Conservation (phyloP, 305 asterid species). For the Solanum aculeatissimum region DNA sequence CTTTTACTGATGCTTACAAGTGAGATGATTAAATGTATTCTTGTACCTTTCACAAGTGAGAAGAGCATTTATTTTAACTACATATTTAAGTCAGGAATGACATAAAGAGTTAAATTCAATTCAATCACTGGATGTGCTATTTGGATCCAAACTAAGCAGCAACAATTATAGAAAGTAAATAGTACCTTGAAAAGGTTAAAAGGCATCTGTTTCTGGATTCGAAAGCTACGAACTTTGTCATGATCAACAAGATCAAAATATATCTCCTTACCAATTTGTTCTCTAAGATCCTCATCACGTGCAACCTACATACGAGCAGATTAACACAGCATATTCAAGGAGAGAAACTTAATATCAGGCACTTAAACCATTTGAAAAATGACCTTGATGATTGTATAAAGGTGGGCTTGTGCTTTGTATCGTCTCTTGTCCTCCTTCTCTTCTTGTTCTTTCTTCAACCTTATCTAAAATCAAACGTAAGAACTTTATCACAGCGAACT, state of each 20-base stretch:
- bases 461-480: conserved; percentile 36
- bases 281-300: conserved; percentile 82
- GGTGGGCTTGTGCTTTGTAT: conserved; percentile 91
- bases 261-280: conserved; percentile 88
- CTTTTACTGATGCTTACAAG: background rate
- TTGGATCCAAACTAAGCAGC: background rate
- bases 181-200: conserved; percentile 59
- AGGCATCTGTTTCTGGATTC: conserved; percentile 77
- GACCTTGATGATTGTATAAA: conserved; percentile 92
- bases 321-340: background rate
- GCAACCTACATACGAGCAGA: conserved; percentile 49
- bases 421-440: conserved; percentile 88
- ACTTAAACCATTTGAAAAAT: background rate
- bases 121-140: background rate
- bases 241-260: conserved; percentile 96
- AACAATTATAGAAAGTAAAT: background rate
- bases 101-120: background rate
- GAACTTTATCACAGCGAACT: background rate
- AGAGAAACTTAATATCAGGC: background rate
- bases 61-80: background rate
- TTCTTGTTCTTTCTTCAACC: conserved; percentile 72
- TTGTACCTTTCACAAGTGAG: background rate
- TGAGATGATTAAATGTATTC: background rate
- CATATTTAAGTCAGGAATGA: background rate
- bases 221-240: conserved; percentile 84